Base-by-base conservation (phyloP, 2,329 filamentous ascomycete genomes). In the Penicillium sp. region DNA sequence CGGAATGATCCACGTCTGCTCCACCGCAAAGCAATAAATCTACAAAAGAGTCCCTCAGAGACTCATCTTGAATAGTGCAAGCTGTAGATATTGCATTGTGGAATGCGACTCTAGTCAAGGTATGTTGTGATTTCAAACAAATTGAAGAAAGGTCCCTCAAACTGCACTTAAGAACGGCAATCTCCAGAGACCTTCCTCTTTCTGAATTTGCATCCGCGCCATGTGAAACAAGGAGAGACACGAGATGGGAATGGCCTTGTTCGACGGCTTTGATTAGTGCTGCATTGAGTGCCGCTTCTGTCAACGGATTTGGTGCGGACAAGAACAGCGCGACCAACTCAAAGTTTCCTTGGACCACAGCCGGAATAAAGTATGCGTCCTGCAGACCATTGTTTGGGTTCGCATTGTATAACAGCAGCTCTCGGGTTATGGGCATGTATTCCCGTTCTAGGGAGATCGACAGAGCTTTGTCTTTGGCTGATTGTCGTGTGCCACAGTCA, bases 401-500 rank as follows among this genome's bases (percentile, higher is more conserved):
- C 5, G 49, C 33, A 18, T 40, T 18, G 21, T 54, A 54, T 5
- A 26, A 40, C 5, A 54, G 28, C 42, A 54, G 20, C 28, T 54
- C 52, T 47, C 38, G 35, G 5, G 28, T 43, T 18, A 55, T 45
- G 4, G 42, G 18, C 43, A 55, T 47, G 35, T 21, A 7, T 18
- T 45, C 18, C 28, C 45, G 24, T 16, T 33, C 21, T 30, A 55
- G 45, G 12, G 52, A 43, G 24, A 48, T 47, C 11, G 18, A 20
- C 8, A 55, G 12, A 47, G 52, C 28, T 21, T 33, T 55, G 43
- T 55, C 45, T 20, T 26, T 48, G 12, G 52, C 52, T 26, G 50
- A 43, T 33, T 52, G 50, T 23, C 38, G 38, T 28, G 50, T 52
- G 26, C n/a, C 35, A 30, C 30, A 38, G 12, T 28, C 48, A 20